These are phyloP conservation scores for Leccinellum rugosiceps DNA, from an alignment of 768 basidiomycete species.

Conservation along the genomic window DNA sequence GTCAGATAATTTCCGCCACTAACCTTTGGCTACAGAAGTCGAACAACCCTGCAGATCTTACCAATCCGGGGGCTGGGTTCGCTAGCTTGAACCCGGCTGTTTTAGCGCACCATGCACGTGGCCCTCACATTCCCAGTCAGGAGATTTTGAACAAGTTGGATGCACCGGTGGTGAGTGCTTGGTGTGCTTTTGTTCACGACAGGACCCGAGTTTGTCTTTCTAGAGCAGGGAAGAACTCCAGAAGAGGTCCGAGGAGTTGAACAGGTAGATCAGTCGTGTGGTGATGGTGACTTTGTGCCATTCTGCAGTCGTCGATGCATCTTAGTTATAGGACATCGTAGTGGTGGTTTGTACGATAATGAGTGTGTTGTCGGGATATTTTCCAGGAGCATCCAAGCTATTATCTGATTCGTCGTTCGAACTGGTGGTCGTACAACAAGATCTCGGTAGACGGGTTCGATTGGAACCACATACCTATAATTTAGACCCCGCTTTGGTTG, in stretches of 20 bases:
- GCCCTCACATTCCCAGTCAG: slow-evolving; percentile 47
- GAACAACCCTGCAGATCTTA: slow-evolving; percentile 56
- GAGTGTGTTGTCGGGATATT: background rate
- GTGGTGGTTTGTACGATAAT: background rate
- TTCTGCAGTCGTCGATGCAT: background rate
- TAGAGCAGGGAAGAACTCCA: slow-evolving; percentile 53
- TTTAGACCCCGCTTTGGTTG: too few relatives aligned
- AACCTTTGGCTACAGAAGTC: slow-evolving; percentile 40
- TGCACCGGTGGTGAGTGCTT: slow-evolving; percentile 36
- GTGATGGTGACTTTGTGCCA: background rate
- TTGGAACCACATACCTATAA: too few relatives aligned
- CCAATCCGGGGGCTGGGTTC: slow-evolving; percentile 35
- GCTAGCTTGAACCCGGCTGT: slow-evolving; percentile 36
- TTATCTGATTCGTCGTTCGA: too few relatives aligned
- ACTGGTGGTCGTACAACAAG: too few relatives aligned
- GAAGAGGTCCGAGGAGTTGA: slow-evolving; percentile 45
- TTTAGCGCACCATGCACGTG: slow-evolving; percentile 48
- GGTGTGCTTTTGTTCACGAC: background rate
- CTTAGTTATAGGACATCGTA: too few relatives aligned
- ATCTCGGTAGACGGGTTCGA: too few relatives aligned
- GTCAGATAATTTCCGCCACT: background rate
- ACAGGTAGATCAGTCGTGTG: slow-evolving; percentile 27
- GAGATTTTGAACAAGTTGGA: slow-evolving; percentile 45
- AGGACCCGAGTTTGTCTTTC: background rate
- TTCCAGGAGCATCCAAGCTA: background rate